Percentiles rank a stretch among this genome's conserved stretches.
These are phyloP conservation scores for Macrophomina tecta DNA, from an alignment of 2,329 filamentous ascomycete species.

Conservation along the genomic window DNA sequence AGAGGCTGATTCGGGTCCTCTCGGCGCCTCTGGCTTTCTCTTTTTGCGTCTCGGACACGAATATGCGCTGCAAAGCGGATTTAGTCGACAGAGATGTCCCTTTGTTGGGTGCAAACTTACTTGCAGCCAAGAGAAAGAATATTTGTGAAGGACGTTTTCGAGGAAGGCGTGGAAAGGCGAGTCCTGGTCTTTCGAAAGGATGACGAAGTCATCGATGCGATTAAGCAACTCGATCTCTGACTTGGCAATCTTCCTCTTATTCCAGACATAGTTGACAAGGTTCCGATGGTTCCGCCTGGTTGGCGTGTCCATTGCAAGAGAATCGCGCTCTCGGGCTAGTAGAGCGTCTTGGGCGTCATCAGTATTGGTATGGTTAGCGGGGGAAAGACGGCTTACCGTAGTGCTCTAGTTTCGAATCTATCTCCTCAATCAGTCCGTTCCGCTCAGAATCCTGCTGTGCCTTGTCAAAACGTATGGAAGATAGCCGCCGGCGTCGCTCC, in stretches of 20 bases:
- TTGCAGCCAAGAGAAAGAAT: background rate
- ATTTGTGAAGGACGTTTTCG: background rate
- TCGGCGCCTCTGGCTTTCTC: background rate
- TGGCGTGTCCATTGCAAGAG: background rate
- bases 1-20: background rate
- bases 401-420: background rate
- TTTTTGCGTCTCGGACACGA: background rate
- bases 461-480: background rate
- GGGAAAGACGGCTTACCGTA: background rate
- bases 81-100: background rate
- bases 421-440: background rate
- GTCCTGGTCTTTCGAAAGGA: conserved; percentile 25
- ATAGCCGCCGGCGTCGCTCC: background rate
- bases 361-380: no score
- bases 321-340: background rate
- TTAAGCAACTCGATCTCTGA: conserved; percentile 22
- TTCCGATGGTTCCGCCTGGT: background rate
- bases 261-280: conserved; percentile 28
- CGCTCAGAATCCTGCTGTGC: background rate
- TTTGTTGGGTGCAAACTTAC: background rate
- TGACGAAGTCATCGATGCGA: conserved; percentile 29
- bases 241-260: conserved; percentile 26
- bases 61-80: background rate
- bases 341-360: background rate
- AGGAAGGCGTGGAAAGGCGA: conserved; percentile 21